A percentile compares a stretch with the other conserved stretches of the same genome.
phyloP scores from a whole-genome alignment of 768 basidiomycete species.

The Leccinum boreale region DNA sequence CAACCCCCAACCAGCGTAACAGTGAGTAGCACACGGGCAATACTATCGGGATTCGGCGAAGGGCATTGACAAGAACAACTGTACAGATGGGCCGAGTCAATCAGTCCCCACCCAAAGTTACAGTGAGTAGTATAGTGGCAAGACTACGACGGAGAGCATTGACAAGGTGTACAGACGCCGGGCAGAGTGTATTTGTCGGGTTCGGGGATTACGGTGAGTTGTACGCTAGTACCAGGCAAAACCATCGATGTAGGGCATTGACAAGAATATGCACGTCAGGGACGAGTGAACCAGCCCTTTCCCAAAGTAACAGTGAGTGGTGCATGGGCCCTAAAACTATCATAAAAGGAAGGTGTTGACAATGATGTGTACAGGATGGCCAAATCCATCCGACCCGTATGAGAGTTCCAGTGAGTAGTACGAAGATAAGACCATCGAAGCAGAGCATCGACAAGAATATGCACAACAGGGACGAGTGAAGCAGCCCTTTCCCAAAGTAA shows the following conservation, averaged over 20 bases:
- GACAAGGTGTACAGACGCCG: background rate
- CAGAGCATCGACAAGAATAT: too few species aligned
- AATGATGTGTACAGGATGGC: too few species aligned
- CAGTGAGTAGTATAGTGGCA: background rate
- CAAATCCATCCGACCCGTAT: too few species aligned
- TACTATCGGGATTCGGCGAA: background rate
- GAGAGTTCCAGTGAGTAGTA: too few species aligned
- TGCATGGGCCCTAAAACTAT: too few species aligned
- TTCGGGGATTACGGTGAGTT: background rate
- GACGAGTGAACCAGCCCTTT: background rate
- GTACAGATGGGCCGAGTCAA: background rate
- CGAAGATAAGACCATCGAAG: too few species aligned
- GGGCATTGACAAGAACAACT: background rate
- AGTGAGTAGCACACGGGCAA: background rate
- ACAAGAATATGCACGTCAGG: background rate
- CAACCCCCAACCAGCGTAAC: background rate
- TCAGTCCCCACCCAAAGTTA: accelerated
- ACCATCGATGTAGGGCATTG: background rate
- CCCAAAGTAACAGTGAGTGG: background rate
- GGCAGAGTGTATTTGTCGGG: background rate
- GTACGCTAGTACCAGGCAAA: background rate
- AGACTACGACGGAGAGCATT: background rate
- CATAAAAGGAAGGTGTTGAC: too few species aligned
- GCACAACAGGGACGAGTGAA: too few species aligned
- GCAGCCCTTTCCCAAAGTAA: too few species aligned